Conservation (phyloP, 202 grass and related monocot species). For the Setaria viridis region DNA sequence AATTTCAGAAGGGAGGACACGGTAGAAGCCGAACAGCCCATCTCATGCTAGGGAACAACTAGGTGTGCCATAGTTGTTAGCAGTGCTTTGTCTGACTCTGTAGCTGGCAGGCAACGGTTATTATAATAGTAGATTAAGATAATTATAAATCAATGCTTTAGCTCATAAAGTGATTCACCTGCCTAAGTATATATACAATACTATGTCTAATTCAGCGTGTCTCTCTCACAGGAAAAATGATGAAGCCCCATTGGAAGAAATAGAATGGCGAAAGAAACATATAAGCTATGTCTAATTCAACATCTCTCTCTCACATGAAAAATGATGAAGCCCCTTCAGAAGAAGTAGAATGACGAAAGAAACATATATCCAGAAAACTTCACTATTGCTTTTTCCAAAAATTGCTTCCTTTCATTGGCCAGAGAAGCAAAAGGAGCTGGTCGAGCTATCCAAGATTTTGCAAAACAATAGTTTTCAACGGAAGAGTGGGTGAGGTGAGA, state of each 20-base stretch:
- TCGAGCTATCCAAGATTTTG: conserved; percentile 42
- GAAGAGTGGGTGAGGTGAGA: neutral
- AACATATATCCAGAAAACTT: neutral
- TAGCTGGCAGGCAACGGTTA: neutral
- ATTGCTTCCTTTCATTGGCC: neutral
- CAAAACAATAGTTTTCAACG: neutral
- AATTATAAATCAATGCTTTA: conserved; percentile 13
- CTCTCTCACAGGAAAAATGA: neutral
- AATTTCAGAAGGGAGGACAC: neutral
- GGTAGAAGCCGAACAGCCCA: neutral
- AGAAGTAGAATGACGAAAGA: neutral
- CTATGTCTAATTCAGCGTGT: neutral
- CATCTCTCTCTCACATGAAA: neutral
- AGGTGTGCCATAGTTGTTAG: neutral
- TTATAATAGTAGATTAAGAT: neutral
- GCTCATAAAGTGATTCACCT: neutral
- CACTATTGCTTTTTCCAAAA: neutral
- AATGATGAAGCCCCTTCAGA: neutral
- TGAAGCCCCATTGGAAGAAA: neutral
- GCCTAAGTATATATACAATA: conserved; percentile 4
- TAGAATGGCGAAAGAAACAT: too few species aligned
- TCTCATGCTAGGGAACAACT: conserved; percentile 30
- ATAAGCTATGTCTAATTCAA: neutral
- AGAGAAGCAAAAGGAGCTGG: conserved; percentile 29
- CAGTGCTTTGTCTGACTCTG: neutral